These are phyloP conservation scores for Quercus variabilis DNA, from an alignment of 306 rosid genomes.

Conservation along the genomic window DNA sequence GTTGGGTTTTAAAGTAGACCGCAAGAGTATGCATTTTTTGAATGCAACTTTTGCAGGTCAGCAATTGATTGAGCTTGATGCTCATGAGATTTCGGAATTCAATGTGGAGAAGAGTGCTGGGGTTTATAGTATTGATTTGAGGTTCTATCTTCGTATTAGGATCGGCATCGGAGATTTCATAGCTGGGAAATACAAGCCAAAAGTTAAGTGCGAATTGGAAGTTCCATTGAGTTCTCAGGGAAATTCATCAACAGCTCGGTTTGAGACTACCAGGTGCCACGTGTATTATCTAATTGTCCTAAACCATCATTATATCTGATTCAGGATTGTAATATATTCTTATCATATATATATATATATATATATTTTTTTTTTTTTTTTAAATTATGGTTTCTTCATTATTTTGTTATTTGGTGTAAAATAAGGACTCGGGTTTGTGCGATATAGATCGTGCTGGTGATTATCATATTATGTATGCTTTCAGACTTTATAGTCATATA, in stretches of 20 bases:
- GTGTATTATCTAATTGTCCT: background rate
- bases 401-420: too few relatives aligned
- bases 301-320: too few relatives aligned
- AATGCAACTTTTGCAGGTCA: constrained; percentile 39
- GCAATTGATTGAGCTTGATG: constrained; percentile 3
- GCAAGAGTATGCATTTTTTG: constrained; percentile 33
- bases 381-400: too few relatives aligned
- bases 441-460: too few relatives aligned
- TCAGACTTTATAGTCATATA: too few relatives aligned
- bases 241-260: background rate
- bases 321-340: too few relatives aligned
- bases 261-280: constrained; percentile 37
- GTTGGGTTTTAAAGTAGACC: too few relatives aligned
- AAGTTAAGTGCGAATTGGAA: constrained; percentile 42
- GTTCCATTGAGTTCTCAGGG: constrained; percentile 44
- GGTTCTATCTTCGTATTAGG: constrained; percentile 40
- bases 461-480: too few relatives aligned
- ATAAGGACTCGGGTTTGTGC: too few relatives aligned
- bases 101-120: constrained; percentile 22
- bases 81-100: constrained; percentile 7
- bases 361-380: too few relatives aligned
- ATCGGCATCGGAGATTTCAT: constrained; percentile 39
- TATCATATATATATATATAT: too few relatives aligned
- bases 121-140: constrained; percentile 37
- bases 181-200: constrained; percentile 25